Percentiles rank a stretch among this genome's conserved stretches.
These are phyloP conservation scores for Sungouiella blattae DNA, from an alignment of 805 yeast species.

Conservation along the genomic window DNA sequence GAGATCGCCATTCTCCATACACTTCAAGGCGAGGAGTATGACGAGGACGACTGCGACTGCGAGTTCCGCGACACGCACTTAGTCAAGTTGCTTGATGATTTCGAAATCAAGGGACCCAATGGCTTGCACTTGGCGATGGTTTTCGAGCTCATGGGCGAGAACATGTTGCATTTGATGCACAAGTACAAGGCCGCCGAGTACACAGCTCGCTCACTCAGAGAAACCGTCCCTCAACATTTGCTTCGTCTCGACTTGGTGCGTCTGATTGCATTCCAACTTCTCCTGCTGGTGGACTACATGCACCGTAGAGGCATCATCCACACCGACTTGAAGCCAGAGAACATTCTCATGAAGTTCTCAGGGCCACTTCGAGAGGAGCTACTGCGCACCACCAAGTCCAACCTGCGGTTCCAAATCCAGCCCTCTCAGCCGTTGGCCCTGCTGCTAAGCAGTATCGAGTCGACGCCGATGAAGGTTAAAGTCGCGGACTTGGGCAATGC, in stretches of 20 bases:
- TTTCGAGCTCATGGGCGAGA: slow-evolving; percentile 95
- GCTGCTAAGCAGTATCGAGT: slow-evolving; percentile 1
- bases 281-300: slow-evolving; percentile 67
- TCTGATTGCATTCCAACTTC: slow-evolving; percentile 75
- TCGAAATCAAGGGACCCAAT: slow-evolving; percentile 83
- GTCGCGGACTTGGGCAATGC: slow-evolving; percentile 95
- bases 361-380: too few species aligned
- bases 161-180: slow-evolving; percentile 77
- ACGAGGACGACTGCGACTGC: neutral
- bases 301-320: slow-evolving; percentile 76
- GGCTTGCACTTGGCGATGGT: slow-evolving; percentile 97
- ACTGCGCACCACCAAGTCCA: slow-evolving; percentile 1
- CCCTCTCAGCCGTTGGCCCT: slow-evolving; percentile 13
- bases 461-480: slow-evolving; percentile 43
- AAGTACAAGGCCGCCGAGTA: slow-evolving; percentile 54
- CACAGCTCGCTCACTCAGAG: neutral
- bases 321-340: slow-evolving; percentile 73
- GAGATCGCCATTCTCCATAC: slow-evolving; percentile 77
- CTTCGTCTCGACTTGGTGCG: slow-evolving; percentile 73
- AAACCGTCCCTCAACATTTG: slow-evolving; percentile 5
- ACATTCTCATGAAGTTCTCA: slow-evolving; percentile 29
- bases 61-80: slow-evolving; percentile 43
- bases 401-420: slow-evolving; percentile 7
- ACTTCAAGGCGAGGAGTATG: slow-evolving; percentile 53
- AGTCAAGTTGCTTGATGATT: slow-evolving; percentile 76